Conservation (phyloP, 1,139 yeast genomes). For the Debaryomycetaceae sp. region DNA sequence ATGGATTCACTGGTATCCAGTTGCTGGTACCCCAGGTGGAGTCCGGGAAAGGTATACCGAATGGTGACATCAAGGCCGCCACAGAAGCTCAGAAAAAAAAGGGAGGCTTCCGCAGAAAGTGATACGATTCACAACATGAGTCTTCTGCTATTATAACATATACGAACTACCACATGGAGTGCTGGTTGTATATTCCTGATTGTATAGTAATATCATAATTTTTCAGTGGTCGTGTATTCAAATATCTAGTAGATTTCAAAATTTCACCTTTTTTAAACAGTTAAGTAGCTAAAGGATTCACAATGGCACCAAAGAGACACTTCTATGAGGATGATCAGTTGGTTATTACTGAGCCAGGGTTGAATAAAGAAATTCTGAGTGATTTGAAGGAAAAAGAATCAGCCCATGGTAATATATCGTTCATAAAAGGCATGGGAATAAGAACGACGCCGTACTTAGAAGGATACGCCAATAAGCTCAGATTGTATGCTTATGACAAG, state of each 20-base stretch:
- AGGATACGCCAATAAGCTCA: constrained; percentile 31
- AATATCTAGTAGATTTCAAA: neutral
- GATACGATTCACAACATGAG: constrained; percentile 1
- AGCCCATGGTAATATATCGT: constrained; percentile 37
- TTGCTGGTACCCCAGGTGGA: constrained; percentile 7
- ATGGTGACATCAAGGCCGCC: neutral
- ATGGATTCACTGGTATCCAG: constrained; percentile 8
- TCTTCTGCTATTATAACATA: too few relatives aligned
- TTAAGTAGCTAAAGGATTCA: neutral
- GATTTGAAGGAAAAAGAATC: constrained; percentile 39
- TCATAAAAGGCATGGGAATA: constrained; percentile 52
- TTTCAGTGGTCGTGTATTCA: neutral
- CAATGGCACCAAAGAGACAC: constrained; percentile 22
- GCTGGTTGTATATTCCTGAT: neutral
- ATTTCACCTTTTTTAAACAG: too few relatives aligned
- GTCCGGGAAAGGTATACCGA: constrained; percentile 5
- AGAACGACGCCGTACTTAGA: constrained; percentile 48
- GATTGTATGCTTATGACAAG: constrained; percentile 38
- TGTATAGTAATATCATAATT: neutral
- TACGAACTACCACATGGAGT: too few relatives aligned
- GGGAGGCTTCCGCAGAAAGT: constrained; percentile 33
- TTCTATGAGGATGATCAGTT: constrained; percentile 54
- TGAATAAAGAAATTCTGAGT: constrained; percentile 31
- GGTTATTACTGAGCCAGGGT: constrained; percentile 46
- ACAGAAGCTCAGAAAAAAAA: constrained; percentile 19